A percentile compares a stretch with the other conserved stretches of the same genome.
Evolutionary conservation across 257 asterid genomes (phyloP).

Genomic region (Jacaranda copaia): DNA sequence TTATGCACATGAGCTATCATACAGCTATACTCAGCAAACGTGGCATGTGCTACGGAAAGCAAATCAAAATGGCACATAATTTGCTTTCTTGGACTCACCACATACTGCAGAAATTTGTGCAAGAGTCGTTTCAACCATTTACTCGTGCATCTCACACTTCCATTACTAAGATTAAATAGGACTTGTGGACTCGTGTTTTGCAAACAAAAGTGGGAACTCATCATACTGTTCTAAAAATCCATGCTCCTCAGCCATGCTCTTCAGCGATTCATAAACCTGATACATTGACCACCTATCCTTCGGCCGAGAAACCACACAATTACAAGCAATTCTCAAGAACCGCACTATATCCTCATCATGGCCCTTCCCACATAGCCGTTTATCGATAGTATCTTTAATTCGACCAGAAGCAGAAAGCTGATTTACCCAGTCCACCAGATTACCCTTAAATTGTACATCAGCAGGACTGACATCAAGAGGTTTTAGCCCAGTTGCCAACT

Average conservation of each 20-base stretch:
- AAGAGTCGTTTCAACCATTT: slow-evolving; percentile 8
- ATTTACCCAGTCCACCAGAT: slow-evolving; percentile 68
- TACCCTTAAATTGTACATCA: slow-evolving; percentile 62
- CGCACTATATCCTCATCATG: slow-evolving; percentile 57
- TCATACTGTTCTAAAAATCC: slow-evolving; percentile 62
- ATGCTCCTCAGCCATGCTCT: slow-evolving; percentile 59
- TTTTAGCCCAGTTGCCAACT: slow-evolving; percentile 64
- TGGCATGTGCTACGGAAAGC: slow-evolving; percentile 15
- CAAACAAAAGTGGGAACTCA: slow-evolving; percentile 65
- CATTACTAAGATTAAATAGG: slow-evolving; percentile 36
- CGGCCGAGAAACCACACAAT: slow-evolving; percentile 62
- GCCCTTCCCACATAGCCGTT: slow-evolving; percentile 50
- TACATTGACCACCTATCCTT: slow-evolving; percentile 74
- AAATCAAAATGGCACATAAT: slow-evolving; percentile 21
- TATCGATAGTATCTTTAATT: slow-evolving; percentile 59
- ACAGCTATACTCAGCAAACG: slow-evolving; percentile 31
- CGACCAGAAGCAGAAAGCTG: slow-evolving; percentile 48
- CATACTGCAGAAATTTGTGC: slow-evolving; percentile 38
- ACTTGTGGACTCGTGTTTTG: slow-evolving; percentile 43
- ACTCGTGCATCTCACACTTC: slow-evolving; percentile 2
- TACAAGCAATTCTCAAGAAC: slow-evolving; percentile 59
- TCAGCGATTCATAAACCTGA: slow-evolving; percentile 59
- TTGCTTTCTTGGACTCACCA: slow-evolving; percentile 37
- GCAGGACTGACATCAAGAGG: slow-evolving; percentile 57
- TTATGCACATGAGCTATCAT: slow-evolving; percentile 34